phyloP scores from a whole-genome alignment of 169 alveolate species.

The Toxoplasma gondii region DNA sequence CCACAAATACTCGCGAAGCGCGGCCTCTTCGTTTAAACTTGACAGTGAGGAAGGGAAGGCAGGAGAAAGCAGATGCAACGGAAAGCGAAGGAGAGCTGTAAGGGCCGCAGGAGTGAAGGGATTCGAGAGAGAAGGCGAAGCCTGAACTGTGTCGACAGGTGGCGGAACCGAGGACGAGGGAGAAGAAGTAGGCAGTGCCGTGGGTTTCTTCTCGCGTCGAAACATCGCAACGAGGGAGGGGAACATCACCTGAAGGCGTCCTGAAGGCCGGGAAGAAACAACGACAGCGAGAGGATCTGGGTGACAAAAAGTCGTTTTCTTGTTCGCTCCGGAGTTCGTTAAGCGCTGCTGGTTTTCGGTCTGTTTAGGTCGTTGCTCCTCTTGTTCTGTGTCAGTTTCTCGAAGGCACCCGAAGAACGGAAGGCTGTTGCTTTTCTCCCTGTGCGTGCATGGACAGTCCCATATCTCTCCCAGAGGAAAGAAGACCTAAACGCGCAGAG shows the following conservation, averaged over 20 bases:
- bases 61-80: neutral
- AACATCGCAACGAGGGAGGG: neutral
- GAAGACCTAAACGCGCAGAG: too few relatives aligned
- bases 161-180: neutral
- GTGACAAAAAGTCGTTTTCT: too few relatives aligned
- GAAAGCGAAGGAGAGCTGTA: neutral
- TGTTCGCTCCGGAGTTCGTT: too few relatives aligned
- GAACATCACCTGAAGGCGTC: constrained; percentile 15
- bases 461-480: too few relatives aligned
- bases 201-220: neutral
- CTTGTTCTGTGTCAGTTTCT: too few relatives aligned
- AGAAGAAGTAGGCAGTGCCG: neutral
- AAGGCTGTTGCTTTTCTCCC: too few relatives aligned
- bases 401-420: too few relatives aligned
- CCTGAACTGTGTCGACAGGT: neutral
- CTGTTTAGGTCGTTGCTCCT: too few relatives aligned
- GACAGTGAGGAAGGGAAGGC: neutral
- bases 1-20: constrained; percentile 2
- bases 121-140: neutral
- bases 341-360: too few relatives aligned
- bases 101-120: neutral
- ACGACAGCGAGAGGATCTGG: neutral
- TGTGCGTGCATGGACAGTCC: too few relatives aligned
- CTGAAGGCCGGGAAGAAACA: neutral
- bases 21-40: neutral